A percentile compares a stretch with the other conserved stretches of the same genome.
Evolutionary conservation across 768 basidiomycete genomes (phyloP).

Genomic region (Pleurotus ostreatus): DNA sequence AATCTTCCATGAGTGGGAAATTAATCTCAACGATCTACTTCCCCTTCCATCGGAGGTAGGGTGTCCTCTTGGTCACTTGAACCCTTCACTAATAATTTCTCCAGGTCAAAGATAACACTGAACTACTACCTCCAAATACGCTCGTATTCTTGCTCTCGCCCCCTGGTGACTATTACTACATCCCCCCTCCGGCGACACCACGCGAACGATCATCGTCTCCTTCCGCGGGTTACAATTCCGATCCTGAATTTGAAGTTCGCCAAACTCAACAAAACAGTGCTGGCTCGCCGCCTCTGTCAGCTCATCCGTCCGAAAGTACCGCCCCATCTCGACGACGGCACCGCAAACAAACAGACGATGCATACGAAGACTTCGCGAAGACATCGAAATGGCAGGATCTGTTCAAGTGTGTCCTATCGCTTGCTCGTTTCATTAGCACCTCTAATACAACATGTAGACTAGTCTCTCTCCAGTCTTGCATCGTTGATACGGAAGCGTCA

Average conservation of each 20-base stretch:
- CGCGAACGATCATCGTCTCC: constrained; percentile 49
- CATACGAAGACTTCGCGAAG: constrained; percentile 21
- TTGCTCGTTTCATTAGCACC: constrained; percentile 5
- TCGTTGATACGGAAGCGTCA: constrained; percentile 46
- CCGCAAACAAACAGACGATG: constrained; percentile 17
- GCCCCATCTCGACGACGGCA: constrained; percentile 28
- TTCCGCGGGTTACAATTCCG: constrained; percentile 61
- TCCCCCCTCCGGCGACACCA: constrained; percentile 32
- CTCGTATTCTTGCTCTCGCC: constrained; percentile 65
- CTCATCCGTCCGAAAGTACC: constrained; percentile 10
- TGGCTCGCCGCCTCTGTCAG: background rate
- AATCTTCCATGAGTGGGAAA: constrained; percentile 62
- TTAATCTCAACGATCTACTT: constrained; percentile 54
- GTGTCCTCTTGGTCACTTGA: constrained; percentile 9
- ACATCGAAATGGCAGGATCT: constrained; percentile 68
- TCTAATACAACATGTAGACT: constrained; percentile 33
- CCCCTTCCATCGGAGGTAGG: constrained; percentile 63
- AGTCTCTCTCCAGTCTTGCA: constrained; percentile 46
- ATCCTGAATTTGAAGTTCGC: constrained; percentile 57
- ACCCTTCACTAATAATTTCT: constrained; percentile 13
- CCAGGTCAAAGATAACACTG: constrained; percentile 25
- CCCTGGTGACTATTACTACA: constrained; percentile 54
- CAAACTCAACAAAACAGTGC: constrained; percentile 30
- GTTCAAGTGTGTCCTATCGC: constrained; percentile 49
- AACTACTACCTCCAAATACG: constrained; percentile 67